Conservation (phyloP, 192 early-diverging fungal species). For the Lobosporangium transversale region DNA sequence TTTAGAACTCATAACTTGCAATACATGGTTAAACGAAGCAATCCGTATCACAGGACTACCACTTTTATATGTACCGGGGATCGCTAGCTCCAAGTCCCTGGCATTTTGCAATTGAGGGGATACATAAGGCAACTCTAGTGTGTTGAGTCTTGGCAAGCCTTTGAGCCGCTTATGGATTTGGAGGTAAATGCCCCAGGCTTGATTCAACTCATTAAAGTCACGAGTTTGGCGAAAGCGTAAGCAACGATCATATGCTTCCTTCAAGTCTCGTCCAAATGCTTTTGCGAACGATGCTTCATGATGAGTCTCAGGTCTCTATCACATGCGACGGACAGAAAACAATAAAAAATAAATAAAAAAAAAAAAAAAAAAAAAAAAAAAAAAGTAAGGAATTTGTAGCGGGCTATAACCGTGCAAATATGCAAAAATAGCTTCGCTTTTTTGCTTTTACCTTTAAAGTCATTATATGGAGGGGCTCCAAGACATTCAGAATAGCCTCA, state of each 20-base stretch:
- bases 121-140: slow-evolving; percentile 87
- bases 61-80: slow-evolving; percentile 89
- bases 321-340: neutral
- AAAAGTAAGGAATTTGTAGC: neutral
- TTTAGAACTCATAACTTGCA: slow-evolving; percentile 89
- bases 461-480: slow-evolving; percentile 64
- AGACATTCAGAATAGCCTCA: slow-evolving; percentile 84
- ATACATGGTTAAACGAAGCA: slow-evolving; percentile 76
- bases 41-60: slow-evolving; percentile 86
- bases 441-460: slow-evolving; percentile 21
- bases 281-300: slow-evolving; percentile 91
- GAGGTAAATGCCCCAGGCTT: slow-evolving; percentile 93
- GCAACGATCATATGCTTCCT: slow-evolving; percentile 85
- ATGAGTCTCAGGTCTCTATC: slow-evolving; percentile 83
- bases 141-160: slow-evolving; percentile 60
- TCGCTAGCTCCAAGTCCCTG: slow-evolving; percentile 85
- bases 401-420: too few relatives aligned
- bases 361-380: neutral
- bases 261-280: slow-evolving; percentile 86
- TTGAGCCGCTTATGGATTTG: slow-evolving; percentile 37
- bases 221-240: slow-evolving; percentile 75
- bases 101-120: slow-evolving; percentile 90
- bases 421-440: neutral
- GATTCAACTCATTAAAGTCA: slow-evolving; percentile 84
- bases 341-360: too few relatives aligned